Evolutionary conservation across 1,284 basidiomycete genomes (phyloP), one percentile per base, ranked within the genome.

Genomic region (Pseudozyma pruni): DNA sequence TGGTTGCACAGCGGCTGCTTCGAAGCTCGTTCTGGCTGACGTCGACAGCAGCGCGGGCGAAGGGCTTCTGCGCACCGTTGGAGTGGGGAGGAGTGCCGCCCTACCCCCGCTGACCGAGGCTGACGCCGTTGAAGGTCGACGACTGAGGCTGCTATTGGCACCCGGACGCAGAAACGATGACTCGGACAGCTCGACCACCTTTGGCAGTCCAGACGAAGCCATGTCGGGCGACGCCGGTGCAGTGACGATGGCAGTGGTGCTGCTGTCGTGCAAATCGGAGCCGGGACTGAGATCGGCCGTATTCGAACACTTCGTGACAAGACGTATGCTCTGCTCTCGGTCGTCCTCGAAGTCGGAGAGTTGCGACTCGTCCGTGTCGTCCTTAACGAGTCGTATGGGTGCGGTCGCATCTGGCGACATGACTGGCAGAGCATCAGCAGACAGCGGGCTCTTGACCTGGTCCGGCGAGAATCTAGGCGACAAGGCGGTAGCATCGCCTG

Each of bases 251-350:
- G 62, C 54, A 4, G 47, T 59, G 7, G 56, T 29, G 23, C 29
- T 38, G n/a, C 17, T 25, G 2, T 41, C 38, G 7, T 40, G 25
- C 25, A 33, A 19, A n/a, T 46, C 40, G 4, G 46, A 44, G 14
- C 34, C 22, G 4, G 48, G 44, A 4, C 49, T 38, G 45, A 55
- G 31, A 31, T 53, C 52, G 4, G 48, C 48, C n/a, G 51, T 42
- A 31, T 57, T 48, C 0, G 59, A 59, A 20, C 44, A 44, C 41
- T 52, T 63, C 3, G 69, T 63, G 25, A 76, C 60, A 10, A 76
- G 50, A 1, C 75, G 56, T 39, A 78, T 76, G 25, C 63, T 69
- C 37, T 59, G 50, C 35, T 73, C 71, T n/a, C 59, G 48, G 11
- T 52, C 29, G 1, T 47, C 38, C 16, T 13, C 38, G 22, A n/a